Evolutionary conservation across 2,329 filamentous ascomycete species (phyloP).

Genomic region (Macrophomina tecta): DNA sequence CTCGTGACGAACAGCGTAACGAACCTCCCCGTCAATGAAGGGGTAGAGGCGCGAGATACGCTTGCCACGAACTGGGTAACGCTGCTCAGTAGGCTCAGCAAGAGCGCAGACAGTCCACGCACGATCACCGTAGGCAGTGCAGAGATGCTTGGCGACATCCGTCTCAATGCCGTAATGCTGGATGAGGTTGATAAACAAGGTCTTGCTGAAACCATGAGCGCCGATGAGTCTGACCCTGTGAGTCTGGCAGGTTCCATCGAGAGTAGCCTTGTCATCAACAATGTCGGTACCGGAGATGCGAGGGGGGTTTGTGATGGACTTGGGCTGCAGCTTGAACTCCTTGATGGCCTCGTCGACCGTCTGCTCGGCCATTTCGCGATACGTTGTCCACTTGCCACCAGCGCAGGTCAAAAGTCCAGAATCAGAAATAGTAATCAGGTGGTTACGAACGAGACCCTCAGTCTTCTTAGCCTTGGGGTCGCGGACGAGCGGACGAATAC

Average conservation of each 20-base stretch:
- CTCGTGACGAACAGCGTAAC: constrained; percentile 86
- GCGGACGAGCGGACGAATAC: constrained; percentile 83
- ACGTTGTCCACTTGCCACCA: constrained; percentile 92
- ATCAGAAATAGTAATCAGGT: constrained; percentile 78
- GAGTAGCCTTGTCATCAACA: constrained; percentile 72
- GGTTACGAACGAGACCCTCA: constrained; percentile 85
- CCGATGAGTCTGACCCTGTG: constrained; percentile 82
- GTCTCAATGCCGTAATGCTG: constrained; percentile 93
- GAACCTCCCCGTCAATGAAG: constrained; percentile 89
- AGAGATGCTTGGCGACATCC: constrained; percentile 87
- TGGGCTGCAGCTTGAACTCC: constrained; percentile 67
- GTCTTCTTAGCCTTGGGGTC: constrained; percentile 86
- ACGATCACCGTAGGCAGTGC: constrained; percentile 86
- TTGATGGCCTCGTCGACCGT: constrained; percentile 81
- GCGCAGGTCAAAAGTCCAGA: constrained; percentile 84
- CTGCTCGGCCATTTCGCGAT: constrained; percentile 91
- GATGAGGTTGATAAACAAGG: constrained; percentile 92
- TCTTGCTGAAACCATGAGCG: constrained; percentile 86
- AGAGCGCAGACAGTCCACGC: constrained; percentile 89
- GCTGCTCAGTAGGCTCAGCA: constrained; percentile 74
- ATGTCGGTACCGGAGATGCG: constrained; percentile 72
- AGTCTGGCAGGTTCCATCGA: constrained; percentile 81
- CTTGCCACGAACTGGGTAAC: constrained; percentile 83
- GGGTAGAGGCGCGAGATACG: constrained; percentile 83
- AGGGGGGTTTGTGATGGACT: constrained; percentile 64